Percentiles rank a stretch among this genome's conserved stretches.
Evolutionary conservation across 2,329 filamentous ascomycete genomes (phyloP).

Genomic region (Sporothrix globosa): DNA sequence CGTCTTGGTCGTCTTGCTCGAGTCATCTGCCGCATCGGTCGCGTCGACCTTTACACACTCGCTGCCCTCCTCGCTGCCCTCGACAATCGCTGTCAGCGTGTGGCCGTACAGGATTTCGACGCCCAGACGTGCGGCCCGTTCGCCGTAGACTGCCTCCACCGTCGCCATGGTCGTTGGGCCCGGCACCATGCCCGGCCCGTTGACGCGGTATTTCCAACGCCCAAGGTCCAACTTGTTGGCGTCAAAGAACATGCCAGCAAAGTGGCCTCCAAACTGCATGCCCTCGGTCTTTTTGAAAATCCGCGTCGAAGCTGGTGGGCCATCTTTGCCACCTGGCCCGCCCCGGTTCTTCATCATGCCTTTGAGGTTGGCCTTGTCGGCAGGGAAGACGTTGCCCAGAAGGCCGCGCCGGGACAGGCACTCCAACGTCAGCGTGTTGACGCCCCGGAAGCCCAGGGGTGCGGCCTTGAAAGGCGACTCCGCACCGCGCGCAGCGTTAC

Average conservation of each 20-base stretch:
- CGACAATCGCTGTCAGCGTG: constrained; percentile 35
- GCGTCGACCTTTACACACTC: constrained; percentile 38
- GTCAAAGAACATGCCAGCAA: constrained; percentile 42
- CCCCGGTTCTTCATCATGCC: constrained; percentile 18
- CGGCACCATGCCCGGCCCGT: constrained; percentile 39
- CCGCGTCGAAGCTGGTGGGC: constrained; percentile 1
- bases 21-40: neutral
- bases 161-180: constrained; percentile 37
- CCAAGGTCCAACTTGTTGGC: constrained; percentile 40
- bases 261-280: constrained; percentile 44
- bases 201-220: constrained; percentile 43
- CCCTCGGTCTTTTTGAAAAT: constrained; percentile 36
- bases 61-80: constrained; percentile 36
- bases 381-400: constrained; percentile 39
- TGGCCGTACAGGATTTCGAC: constrained; percentile 40
- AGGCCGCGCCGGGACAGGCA: constrained; percentile 47
- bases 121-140: constrained; percentile 40
- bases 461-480: constrained; percentile 42
- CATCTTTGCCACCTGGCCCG: neutral
- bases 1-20: constrained; percentile 22
- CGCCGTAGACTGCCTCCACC: constrained; percentile 37
- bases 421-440: constrained; percentile 45
- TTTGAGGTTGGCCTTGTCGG: constrained; percentile 27
- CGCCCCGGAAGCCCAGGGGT: constrained; percentile 41
- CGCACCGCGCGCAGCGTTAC: constrained; percentile 31